Percentiles rank a stretch among this genome's conserved stretches.
These are phyloP conservation scores for Herpetospermum pedunculosum DNA, from an alignment of 306 rosid species.

Conservation along the genomic window DNA sequence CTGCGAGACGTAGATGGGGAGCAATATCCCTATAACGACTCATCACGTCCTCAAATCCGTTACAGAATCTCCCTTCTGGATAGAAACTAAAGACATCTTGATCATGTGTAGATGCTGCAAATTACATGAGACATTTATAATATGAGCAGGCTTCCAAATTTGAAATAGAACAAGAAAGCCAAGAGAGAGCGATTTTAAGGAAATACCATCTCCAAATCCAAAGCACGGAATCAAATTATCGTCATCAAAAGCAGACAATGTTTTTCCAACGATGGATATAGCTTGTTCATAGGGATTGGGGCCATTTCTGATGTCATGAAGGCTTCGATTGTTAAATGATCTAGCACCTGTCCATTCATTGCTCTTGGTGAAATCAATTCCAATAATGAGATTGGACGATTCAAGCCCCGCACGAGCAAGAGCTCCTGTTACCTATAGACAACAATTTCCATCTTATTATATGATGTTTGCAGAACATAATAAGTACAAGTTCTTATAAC, in stretches of 20 bases:
- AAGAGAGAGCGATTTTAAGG: not conserved
- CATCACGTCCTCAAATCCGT: conserved; percentile 14
- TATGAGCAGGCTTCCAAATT: not conserved
- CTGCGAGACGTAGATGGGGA: conserved; percentile 16
- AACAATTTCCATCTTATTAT: not conserved
- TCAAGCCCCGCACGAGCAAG: conserved; percentile 16
- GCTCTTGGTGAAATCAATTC: conserved; percentile 14
- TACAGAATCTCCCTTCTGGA: conserved; percentile 6
- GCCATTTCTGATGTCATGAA: conserved; percentile 4
- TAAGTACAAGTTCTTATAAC: not conserved
- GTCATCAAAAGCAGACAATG: conserved; percentile 9
- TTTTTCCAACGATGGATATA: conserved; percentile 10
- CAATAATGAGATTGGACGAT: conserved; percentile 14
- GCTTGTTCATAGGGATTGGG: conserved; percentile 15
- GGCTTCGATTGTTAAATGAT: conserved; percentile 6
- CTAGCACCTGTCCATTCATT: conserved; percentile 13
- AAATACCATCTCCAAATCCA: conserved; percentile 14
- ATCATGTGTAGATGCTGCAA: conserved; percentile 12
- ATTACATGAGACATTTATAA: not conserved
- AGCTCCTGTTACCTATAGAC: conserved; percentile 7
- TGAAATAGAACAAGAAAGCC: not conserved
- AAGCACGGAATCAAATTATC: conserved; percentile 13
- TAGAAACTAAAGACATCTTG: conserved; percentile 13
- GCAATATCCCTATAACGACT: conserved; percentile 8
- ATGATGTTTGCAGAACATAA: not conserved